Conservation (phyloP, 164 flowering plant genomes). For the Liriodendron chinense region DNA sequence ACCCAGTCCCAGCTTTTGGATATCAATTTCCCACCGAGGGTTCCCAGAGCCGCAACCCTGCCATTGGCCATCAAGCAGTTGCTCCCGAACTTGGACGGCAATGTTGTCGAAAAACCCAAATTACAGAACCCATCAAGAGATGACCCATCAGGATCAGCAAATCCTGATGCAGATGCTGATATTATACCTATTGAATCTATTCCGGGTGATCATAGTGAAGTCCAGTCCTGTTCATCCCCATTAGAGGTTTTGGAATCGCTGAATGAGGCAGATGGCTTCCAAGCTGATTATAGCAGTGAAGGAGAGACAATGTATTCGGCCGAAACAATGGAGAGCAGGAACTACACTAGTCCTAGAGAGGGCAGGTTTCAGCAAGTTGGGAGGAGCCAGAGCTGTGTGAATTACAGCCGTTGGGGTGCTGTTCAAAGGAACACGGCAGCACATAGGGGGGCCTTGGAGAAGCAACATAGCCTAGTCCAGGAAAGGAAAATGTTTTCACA, state of each 20-base stretch:
- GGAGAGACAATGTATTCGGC: constrained; percentile 97
- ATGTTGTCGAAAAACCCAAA: constrained; percentile 28
- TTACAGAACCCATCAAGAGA: constrained; percentile 18
- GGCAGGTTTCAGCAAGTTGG: constrained; percentile 69
- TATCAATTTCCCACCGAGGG: constrained; percentile 81
- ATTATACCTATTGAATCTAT: constrained; percentile 55
- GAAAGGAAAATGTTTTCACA: constrained; percentile 73
- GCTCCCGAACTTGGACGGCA: constrained; percentile 36
- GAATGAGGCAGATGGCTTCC: constrained; percentile 28
- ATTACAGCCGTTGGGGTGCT: constrained; percentile 70
- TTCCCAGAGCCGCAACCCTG: constrained; percentile 28
- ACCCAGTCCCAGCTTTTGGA: constrained; percentile 70
- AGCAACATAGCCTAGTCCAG: constrained; percentile 56
- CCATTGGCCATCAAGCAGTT: constrained; percentile 29
- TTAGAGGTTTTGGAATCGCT: constrained; percentile 30
- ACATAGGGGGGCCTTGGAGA: constrained; percentile 43
- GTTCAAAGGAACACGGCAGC: constrained; percentile 41
- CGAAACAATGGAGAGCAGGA: constrained; percentile 93
- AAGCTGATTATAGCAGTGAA: constrained; percentile 59
- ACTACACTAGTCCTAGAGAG: constrained; percentile 72
- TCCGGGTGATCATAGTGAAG: constrained; percentile 56
- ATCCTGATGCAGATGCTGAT: constrained; percentile 41
- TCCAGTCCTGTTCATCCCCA: constrained; percentile 65
- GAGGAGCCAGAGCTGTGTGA: constrained; percentile 93
- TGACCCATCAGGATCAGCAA: constrained; percentile 17